phyloP scores from a whole-genome alignment of 106 monocot species.

The Alisma plantagoaquatica region DNA sequence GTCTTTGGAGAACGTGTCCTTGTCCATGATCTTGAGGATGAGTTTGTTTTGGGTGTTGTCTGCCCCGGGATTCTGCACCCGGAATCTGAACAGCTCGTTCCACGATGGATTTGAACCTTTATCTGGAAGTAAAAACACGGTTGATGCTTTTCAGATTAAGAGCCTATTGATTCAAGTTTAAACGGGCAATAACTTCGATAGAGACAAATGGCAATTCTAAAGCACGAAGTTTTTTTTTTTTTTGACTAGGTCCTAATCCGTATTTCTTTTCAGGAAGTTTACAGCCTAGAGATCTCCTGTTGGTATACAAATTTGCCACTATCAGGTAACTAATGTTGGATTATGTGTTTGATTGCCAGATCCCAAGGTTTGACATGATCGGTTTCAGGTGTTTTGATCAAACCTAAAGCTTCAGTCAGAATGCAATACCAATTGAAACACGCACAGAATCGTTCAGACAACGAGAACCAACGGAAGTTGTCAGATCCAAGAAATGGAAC shows the following conservation, averaged over 20 bases:
- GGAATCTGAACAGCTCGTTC: slow-evolving; percentile 74
- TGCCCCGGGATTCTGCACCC: slow-evolving; percentile 25
- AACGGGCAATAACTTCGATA: neutral
- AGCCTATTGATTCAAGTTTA: neutral
- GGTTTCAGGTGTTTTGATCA: no score
- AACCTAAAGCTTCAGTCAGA: no score
- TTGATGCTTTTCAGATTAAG: no score
- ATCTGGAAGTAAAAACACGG: slow-evolving; percentile 31
- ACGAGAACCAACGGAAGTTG: neutral
- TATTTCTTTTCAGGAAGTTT: no score
- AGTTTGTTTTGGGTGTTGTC: slow-evolving; percentile 53
- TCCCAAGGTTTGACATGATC: no score
- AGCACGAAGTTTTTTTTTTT: neutral
- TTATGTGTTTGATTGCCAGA: no score
- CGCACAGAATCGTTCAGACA: no score
- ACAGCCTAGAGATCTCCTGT: no score
- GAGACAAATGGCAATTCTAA: neutral
- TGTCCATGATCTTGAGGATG: slow-evolving; percentile 60
- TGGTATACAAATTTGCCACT: no score
- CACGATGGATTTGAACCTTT: slow-evolving; percentile 59
- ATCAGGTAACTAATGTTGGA: no score
- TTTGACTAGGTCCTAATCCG: no score
- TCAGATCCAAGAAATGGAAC: neutral
- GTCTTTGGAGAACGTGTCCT: slow-evolving; percentile 64
- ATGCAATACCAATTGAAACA: no score